Evolutionary conservation across 1,139 yeast species (phyloP).

Genomic region (Magnusiomyces ingens): DNA sequence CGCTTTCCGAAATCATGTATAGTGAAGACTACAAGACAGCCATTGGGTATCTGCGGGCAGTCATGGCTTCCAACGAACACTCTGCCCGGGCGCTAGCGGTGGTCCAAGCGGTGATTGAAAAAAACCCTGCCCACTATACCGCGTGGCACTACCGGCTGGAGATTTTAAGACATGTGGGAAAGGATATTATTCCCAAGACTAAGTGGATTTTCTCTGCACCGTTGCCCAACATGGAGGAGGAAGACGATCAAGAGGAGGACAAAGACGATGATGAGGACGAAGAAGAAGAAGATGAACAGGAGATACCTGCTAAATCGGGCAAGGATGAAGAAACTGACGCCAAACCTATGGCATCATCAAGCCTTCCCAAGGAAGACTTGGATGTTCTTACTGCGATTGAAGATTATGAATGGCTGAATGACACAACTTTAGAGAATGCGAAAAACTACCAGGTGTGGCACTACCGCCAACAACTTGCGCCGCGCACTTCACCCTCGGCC

Average conservation of each 20-base stretch:
- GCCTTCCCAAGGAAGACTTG: not conserved
- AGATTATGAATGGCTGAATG: conserved; percentile 62
- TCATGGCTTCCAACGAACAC: conserved; percentile 54
- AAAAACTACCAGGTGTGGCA: conserved; percentile 98
- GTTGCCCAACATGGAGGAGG: conserved; percentile 1
- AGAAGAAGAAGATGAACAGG: not conserved
- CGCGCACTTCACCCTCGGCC: not conserved
- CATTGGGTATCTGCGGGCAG: conserved; percentile 57
- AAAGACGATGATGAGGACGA: not conserved
- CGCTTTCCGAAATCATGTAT: conserved; percentile 71
- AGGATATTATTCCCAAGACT: conserved; percentile 26
- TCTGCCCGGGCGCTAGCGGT: conserved; percentile 65
- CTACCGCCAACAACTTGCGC: conserved; percentile 51
- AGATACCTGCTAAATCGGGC: not conserved
- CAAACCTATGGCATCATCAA: not conserved
- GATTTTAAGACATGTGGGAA: conserved; percentile 40
- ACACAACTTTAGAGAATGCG: conserved; percentile 64
- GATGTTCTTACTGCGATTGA: conserved; percentile 21
- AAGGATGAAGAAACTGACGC: not conserved
- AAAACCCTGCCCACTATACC: conserved; percentile 87
- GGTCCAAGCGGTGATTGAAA: conserved; percentile 54
- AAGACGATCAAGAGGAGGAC: not conserved
- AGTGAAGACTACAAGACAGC: conserved; percentile 57
- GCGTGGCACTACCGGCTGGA: conserved; percentile 75
- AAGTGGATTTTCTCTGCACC: conserved; percentile 15